Evolutionary conservation across 2,329 filamentous ascomycete species (phyloP), one percentile per base, ranked within the genome.

Genomic region (Fusarium abutilonis): DNA sequence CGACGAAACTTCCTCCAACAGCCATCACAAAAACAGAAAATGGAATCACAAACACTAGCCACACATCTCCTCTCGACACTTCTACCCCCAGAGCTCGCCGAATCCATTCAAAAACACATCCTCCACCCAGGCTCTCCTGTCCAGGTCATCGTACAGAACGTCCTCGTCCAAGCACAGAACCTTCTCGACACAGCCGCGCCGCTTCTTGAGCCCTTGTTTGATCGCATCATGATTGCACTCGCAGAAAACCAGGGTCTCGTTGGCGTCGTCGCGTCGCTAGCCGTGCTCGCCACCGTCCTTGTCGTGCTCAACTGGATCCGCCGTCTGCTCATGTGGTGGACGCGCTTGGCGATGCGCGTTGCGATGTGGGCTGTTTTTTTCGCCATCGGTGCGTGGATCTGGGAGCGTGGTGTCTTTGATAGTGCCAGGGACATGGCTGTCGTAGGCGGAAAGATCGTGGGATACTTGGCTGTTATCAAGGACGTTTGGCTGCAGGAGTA

Each of bases 251-350:
- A 76, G 65, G 72, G 72, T 39, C 57, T 72, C 39, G 66, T 73
- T 56, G 71, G 72, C 48, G 53, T 74, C 48, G 55, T 76, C 45
- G 66, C 75, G 11, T 72, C 75, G 42, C 69, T 76, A 32, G 66
- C 74, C 26, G 60, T 76, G 13, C 60, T 77, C 52, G 76, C 89
- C 40, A 66, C 87, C 28, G 77, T 87, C 52, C 75, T 94, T 47
- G 80, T 92, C 72, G 73, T 93, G 53, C 79, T 95, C 63, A 83
- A 88, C 73, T 89, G 90, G 78, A 79, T 92, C 15, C 86, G 88
- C 60, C 85, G 91, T 58, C 78, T 92, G 17, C 81, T 96, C 55
- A 79, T 92, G 71, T 96, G 88, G 79, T 92, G 92, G 86, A 85
- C 92, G 48, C 80, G 84, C n/a, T 72, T 96, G 52, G 81, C 82